phyloP scores from a whole-genome alignment of 768 basidiomycete species.

The Ramaria rubella region DNA sequence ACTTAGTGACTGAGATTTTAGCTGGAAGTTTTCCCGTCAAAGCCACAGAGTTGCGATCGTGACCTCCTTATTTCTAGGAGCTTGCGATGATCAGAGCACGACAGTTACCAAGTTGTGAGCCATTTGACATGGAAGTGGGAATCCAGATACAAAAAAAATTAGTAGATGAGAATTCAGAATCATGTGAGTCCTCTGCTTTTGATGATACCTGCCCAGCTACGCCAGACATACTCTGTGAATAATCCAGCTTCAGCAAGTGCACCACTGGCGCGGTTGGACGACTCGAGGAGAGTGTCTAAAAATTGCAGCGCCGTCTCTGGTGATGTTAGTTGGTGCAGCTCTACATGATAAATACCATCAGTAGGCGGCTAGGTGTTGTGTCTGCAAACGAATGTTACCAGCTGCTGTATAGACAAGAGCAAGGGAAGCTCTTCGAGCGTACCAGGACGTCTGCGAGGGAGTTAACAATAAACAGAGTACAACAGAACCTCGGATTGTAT shows the following conservation, averaged over 20 bases:
- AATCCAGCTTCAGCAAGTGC: conserved; percentile 45
- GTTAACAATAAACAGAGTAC: neutral
- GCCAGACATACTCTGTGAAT: conserved; percentile 55
- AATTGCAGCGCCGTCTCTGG: conserved; percentile 61
- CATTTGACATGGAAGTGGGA: no score
- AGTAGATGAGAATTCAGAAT: neutral
- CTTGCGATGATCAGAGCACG: no score
- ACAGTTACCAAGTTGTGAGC: no score
- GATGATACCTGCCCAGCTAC: conserved; percentile 67
- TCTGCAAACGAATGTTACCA: conserved; percentile 30
- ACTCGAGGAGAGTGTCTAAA: conserved; percentile 55
- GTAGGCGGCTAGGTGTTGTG: neutral
- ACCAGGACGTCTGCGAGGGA: conserved; percentile 57
- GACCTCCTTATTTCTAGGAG: no score
- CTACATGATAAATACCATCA: conserved; percentile 26
- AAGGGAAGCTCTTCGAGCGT: conserved; percentile 56
- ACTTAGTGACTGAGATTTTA: no score
- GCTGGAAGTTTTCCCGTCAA: no score
- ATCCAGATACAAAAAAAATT: no score
- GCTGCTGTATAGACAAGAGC: conserved; percentile 67
- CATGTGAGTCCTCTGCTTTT: conserved; percentile 52
- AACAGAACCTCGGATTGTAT: conserved; percentile 14
- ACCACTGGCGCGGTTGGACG: conserved; percentile 38
- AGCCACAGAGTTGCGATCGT: no score
- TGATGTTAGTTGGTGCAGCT: conserved; percentile 78